Evolutionary conservation across 2,329 filamentous ascomycete species (phyloP), one percentile per base, ranked within the genome.

Genomic region (Tolypocladium cylindrosporum): DNA sequence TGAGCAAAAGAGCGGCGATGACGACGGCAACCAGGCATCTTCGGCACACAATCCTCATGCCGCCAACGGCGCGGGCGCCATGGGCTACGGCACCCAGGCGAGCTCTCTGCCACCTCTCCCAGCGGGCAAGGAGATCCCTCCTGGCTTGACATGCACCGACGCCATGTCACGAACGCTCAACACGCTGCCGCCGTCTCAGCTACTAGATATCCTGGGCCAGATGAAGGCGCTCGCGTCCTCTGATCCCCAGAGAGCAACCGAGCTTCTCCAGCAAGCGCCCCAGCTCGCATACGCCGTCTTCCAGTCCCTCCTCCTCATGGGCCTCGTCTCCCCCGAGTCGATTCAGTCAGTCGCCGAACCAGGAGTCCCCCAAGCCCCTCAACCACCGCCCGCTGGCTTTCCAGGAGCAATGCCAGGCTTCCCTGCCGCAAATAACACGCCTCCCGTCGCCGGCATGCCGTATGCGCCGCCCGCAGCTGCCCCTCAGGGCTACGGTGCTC

Each of bases 241-340:
- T 31, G 91, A 97, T 65, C 91, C 93, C 2, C 80, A 82, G 24
- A 89, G 91, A 68, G 92, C 92, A 4, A 91, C 88, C 0, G 90
- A 96, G 68, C 84, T 97, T 45, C 83, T 99, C 48, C 82, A 88
- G 61, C 88, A 93, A 75, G 91, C 92, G 1, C 94, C 94, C 0
- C 94, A 99, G 74, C 85, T 99, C 51, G 86, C 90, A 5, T 97
- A 96, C 67, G 94, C 94, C 59, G 88, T 97, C 63, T 97, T 97
- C 75, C 93, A 97, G 74, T 89, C 92, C 31, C 82, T 97, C 11
- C 83, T 97, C 2, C 84, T 97, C 42, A 94, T 97, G 84, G 91
- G 91, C 52, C 85, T 97, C 11, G 91, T 97, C 58, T 93, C 94
- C 59, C 89, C 90, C 16, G 86, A 87, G 65, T 86, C 91, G 3